Percentiles rank a stretch among this genome's conserved stretches.
Conservation (phyloP, 805 yeast species). For the Kuraishia borneana region DNA sequence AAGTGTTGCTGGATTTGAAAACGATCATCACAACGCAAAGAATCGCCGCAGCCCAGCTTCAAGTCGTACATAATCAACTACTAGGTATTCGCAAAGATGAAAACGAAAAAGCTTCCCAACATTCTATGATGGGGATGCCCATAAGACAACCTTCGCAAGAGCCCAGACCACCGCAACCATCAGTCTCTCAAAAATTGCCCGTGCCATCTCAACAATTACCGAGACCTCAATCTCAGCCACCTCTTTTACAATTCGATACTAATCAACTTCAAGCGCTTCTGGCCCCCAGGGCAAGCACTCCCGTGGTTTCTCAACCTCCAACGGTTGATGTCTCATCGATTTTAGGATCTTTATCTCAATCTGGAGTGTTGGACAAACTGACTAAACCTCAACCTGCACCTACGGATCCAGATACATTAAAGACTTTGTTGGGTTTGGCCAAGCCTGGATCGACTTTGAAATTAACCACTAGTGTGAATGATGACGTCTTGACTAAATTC, state of each 20-base stretch:
- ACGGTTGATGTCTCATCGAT: constrained; percentile 2
- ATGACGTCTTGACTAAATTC: neutral
- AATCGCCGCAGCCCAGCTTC: constrained; percentile 18
- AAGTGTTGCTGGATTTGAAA: constrained; percentile 32
- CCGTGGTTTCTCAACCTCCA: neutral
- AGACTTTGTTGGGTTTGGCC: neutral
- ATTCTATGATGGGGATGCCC: neutral
- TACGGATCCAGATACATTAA: neutral
- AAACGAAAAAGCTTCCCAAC: constrained; percentile 13
- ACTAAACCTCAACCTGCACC: neutral
- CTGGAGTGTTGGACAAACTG: constrained; percentile 3
- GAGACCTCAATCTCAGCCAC: constrained; percentile 6
- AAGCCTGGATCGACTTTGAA: neutral
- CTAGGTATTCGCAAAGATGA: constrained; percentile 22
- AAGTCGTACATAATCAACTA: constrained; percentile 19
- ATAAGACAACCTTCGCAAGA: constrained; percentile 2
- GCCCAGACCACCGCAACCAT: constrained; percentile 1
- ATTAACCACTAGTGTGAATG: neutral
- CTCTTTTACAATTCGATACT: constrained; percentile 6
- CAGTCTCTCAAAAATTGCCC: constrained; percentile 6
- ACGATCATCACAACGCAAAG: constrained; percentile 20
- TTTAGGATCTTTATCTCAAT: constrained; percentile 1
- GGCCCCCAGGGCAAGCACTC: neutral
- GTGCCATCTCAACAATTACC: constrained; percentile 11
- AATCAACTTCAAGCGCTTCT: constrained; percentile 8